Evolutionary conservation across 2,329 filamentous ascomycete genomes (phyloP), one percentile per base, ranked within the genome.

Genomic region (Fusarium keratoplasticum): DNA sequence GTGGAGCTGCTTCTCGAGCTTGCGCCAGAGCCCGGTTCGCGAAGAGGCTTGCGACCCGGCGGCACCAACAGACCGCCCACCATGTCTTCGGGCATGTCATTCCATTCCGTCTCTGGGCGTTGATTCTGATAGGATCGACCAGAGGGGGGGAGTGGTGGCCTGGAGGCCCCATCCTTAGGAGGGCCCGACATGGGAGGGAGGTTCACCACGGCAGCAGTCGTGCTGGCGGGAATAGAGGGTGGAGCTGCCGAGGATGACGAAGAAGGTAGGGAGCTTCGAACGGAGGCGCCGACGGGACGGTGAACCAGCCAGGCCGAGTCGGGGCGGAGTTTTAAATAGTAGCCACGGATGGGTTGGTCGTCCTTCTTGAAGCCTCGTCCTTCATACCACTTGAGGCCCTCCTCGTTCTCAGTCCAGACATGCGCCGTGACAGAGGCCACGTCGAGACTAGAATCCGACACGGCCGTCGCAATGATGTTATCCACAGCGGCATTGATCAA

Each of bases 401-500:
- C 90, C 3, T 87, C 86, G 79, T 92, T 92, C 68, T 90, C 87
- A 13, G 90, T 91, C 91, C 91, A 93, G 18, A 93, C 91, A 79
- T 93, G 91, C 6, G 91, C 91, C 73, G 90, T 92, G 18, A 91
- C 83, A 50, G 84, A 76, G 38, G 74, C 76, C 36, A 86, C 84
- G 61, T 85, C 77, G 71, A 85, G 80, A 18, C 72, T 81, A 5
- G 82, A 82, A 13, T 81, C 80, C 14, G 76, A 72, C 10, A 78
- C 76, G 14, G 81, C 82, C 13, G 84, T 82, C 25, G 82, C 81
- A 64, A 88, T 74, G 54, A 90, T 84, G 71, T 88, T 84, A 54
- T 89, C 86, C 18, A 93, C 82, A 0, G 90, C 86, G 27, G 88
- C 87, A n/a, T 85, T 84, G 14, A 88, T 89, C 14, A 93, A 85